phyloP scores from a whole-genome alignment of 371 early-diverging fungal species.

The Mucor indicus region DNA sequence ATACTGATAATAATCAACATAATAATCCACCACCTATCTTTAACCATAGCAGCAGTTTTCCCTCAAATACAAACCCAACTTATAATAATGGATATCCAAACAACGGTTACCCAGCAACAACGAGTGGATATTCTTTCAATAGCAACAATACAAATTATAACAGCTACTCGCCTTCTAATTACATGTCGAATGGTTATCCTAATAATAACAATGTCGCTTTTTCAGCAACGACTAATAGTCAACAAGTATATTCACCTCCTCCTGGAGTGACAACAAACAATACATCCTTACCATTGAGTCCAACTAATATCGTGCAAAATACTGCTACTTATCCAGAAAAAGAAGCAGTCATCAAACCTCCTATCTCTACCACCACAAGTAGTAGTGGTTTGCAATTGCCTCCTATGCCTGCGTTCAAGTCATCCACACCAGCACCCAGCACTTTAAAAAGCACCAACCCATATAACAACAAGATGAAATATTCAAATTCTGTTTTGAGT shows the following conservation, averaged over 20 bases:
- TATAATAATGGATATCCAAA: too few species aligned
- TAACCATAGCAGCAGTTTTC: too few species aligned
- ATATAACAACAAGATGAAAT: background rate
- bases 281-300: background rate
- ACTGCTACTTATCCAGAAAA: background rate
- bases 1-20: too few species aligned
- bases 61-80: too few species aligned
- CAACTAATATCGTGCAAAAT: background rate
- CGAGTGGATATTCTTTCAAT: too few species aligned
- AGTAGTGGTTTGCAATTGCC: conserved; percentile 1
- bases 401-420: background rate
- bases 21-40: too few species aligned
- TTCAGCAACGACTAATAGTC: too few species aligned
- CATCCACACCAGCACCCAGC: background rate
- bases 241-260: background rate
- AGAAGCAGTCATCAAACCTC: background rate
- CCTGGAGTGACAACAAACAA: background rate
- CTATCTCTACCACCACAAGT: background rate
- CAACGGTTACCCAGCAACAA: too few species aligned
- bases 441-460: background rate
- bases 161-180: too few species aligned
- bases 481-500: conserved; percentile 14
- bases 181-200: too few species aligned
- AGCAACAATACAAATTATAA: too few species aligned
- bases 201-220: too few species aligned